Conservation (phyloP, 129 eudicot species). For the Deinandra increscens region DNA sequence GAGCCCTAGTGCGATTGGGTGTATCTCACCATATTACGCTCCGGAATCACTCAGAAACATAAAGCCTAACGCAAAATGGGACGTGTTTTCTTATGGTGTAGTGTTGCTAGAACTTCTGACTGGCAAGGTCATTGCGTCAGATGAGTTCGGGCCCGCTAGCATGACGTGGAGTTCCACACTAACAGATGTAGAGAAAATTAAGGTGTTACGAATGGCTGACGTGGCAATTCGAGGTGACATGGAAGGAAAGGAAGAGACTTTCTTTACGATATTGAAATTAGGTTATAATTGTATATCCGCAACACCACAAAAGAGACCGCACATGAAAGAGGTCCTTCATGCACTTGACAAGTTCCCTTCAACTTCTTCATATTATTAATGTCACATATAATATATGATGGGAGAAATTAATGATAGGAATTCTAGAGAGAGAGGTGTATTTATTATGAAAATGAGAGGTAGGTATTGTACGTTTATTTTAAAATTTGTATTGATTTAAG, state of each 20-base stretch:
- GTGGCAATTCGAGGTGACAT: slow-evolving; percentile 80
- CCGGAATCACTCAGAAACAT: slow-evolving; percentile 84
- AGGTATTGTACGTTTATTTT: slow-evolving; percentile 28
- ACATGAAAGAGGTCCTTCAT: slow-evolving; percentile 88
- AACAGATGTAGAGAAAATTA: slow-evolving; percentile 56
- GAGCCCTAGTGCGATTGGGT: slow-evolving; percentile 72
- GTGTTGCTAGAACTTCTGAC: slow-evolving; percentile 79
- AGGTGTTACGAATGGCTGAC: slow-evolving; percentile 74
- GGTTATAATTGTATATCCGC: slow-evolving; percentile 73
- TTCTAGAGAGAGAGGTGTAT: slow-evolving; percentile 35
- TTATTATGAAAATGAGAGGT: slow-evolving; percentile 50
- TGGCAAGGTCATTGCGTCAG: slow-evolving; percentile 69
- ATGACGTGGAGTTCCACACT: slow-evolving; percentile 42
- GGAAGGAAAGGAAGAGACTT: slow-evolving; percentile 82
- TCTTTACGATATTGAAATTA: slow-evolving; percentile 59
- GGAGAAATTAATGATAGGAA: slow-evolving; percentile 17
- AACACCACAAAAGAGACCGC: slow-evolving; percentile 89
- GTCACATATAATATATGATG: slow-evolving; percentile 34
- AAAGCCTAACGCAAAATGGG: slow-evolving; percentile 88
- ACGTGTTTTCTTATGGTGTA: slow-evolving; percentile 85
- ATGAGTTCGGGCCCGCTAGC: slow-evolving; percentile 63
- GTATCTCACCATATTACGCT: slow-evolving; percentile 76
- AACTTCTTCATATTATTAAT: slow-evolving; percentile 39
- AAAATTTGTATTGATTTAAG: slow-evolving; percentile 26
- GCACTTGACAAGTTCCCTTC: slow-evolving; percentile 76